Evolutionary conservation across 2,329 filamentous ascomycete genomes (phyloP), one percentile per base, ranked within the genome.

Genomic region (Raffaelea albimanens): DNA sequence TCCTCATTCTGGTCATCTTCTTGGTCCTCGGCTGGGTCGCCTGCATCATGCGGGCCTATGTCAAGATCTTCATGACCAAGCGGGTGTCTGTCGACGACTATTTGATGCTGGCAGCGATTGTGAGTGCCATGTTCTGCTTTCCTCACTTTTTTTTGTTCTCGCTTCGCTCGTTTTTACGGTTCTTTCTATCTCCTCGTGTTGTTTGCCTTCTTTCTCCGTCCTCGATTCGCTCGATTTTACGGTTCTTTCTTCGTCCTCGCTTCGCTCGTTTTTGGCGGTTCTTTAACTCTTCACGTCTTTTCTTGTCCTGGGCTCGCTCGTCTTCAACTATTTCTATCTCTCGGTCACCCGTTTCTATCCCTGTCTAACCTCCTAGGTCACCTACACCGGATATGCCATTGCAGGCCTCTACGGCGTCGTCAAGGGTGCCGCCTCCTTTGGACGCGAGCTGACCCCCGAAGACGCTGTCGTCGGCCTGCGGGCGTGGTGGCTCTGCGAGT

Each of bases 41-140:
- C 11, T 60, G 69, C 46, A 51, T 64, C 34, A 53, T 73, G 34
- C 66, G 72, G 16, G 64, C 64, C 9, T 72, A 70, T 55, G 70
- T 72, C 41, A 69, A 71, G 48, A 44, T 63, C 1, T 58, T 64
- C 23, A 56, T 75, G 20, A 60, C 71, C 36, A 69, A 67, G 44
- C 66, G 63, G 25, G 57, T 71, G 31, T 62, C 66, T 0, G 33
- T 63, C 3, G 73, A 76, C 43, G 73, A 77, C 61, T 69, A 63
- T 52, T 57, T 74, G 41, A 72, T 73, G 55, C 59, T 73, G 20
- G 43, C 61, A 23, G 68, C 70, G 3, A 58, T 72, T 59, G 72
- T 76, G 58, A 44, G 53, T 33, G 55, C 39, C 22, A 16, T n/a
- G 7, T 5, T 16, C 8, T 7, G 13, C n/a, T 38, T 38, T 38